Evolutionary conservation across 1,284 basidiomycete genomes (phyloP), one percentile per base, ranked within the genome.

Genomic region (Porodaedalea pini): DNA sequence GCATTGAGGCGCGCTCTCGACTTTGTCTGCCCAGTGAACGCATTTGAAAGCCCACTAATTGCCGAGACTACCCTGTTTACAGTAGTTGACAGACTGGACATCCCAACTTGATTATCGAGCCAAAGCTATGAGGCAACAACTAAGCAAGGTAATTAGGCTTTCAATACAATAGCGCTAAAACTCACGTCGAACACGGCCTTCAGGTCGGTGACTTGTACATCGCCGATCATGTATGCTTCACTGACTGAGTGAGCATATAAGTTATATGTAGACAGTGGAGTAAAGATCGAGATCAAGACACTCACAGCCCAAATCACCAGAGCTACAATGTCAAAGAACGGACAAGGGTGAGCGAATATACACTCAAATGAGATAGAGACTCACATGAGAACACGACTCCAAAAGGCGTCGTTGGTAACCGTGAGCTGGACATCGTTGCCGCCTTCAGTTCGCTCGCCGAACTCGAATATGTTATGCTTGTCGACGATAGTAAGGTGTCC

Each of bases 161-260:
- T 59, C 57, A 59, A 52, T 37, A 45, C 53, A n/a, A 50, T 36
- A 19, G 40, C 49, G 41, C 10, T 25, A 0, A 34, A 44, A 76
- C 88, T 66, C 68, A 90, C 91, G 69, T 89, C 81, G 82, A 94
- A 92, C 55, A 86, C 78, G 27, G 79, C 77, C 65, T 84, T 85
- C 57, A 95, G 79, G 66, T 85, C 81, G 58, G 81, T 81, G 4
- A 88, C 82, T 67, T 90, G 78, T 45, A 92, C 78, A 61, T 93
- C 88, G 51, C 88, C 88, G 65, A 86, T 78, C 86, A 93, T 92
- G 73, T 88, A 93, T 1, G 90, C 88, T 77, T 96, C 93, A 67
- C 90, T 90, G 73, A 96, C 87, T 88, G 69, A 37, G 65, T 57
- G 29, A 57, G 59, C 44, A 39, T 47, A 64, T 65, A 31, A 67